A percentile compares a stretch with the other conserved stretches of the same genome.
phyloP scores from a whole-genome alignment of 306 rosid genomes.

The Vigna hirtella region DNA sequence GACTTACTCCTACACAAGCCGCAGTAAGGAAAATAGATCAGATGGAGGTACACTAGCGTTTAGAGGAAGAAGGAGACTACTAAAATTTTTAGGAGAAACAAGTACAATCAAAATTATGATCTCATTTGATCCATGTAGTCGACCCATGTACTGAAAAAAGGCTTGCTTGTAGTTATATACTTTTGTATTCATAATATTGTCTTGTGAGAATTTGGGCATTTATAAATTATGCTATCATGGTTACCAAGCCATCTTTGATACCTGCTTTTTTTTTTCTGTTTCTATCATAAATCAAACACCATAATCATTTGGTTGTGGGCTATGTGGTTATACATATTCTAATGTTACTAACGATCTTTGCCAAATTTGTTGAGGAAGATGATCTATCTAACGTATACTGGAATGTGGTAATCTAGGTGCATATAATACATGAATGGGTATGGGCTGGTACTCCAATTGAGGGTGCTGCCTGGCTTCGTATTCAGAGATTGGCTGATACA shows the following conservation, averaged over 20 bases:
- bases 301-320: slow-evolving; percentile 18
- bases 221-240: neutral
- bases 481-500: slow-evolving; percentile 87
- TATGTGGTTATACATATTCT: neutral
- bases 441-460: slow-evolving; percentile 99
- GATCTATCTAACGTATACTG: slow-evolving; percentile 42
- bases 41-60: neutral
- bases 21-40: neutral
- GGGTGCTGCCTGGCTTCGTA: slow-evolving; percentile 98
- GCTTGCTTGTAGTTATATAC: neutral
- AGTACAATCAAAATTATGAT: neutral
- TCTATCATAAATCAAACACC: neutral
- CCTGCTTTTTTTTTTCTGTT: neutral
- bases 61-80: neutral
- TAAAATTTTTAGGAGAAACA: slow-evolving; percentile 1
- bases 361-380: slow-evolving; percentile 3
- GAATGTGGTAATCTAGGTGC: slow-evolving; percentile 67
- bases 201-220: neutral
- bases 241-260: slow-evolving; percentile 20
- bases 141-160: neutral
- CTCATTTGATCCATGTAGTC: neutral
- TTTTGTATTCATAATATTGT: neutral
- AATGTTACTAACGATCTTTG: neutral
- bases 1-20: neutral
- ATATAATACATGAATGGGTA: slow-evolving; percentile 95